Conservation (phyloP, 2,329 filamentous ascomycete species). For the Myriosclerotinia duriaeana region DNA sequence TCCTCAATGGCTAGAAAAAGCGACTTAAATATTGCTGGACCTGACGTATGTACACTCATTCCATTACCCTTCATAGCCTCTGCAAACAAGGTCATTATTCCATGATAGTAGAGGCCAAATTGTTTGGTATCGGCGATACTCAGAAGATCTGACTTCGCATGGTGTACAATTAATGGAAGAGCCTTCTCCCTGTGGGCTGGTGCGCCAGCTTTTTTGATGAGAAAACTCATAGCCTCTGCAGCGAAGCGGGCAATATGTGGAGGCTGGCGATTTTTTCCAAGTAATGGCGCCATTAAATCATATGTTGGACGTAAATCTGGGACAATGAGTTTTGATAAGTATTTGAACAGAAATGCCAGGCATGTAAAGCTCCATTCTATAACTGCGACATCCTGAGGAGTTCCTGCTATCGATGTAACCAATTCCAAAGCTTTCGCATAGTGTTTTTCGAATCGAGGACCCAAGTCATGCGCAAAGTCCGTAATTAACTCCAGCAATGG, state of each 20-base stretch:
- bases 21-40: conserved; percentile 52
- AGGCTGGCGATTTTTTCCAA: conserved; percentile 80
- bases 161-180: conserved; percentile 67
- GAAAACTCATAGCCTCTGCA: conserved; percentile 90
- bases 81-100: conserved; percentile 87
- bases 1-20: conserved; percentile 49
- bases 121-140: conserved; percentile 54
- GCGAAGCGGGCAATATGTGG: conserved; percentile 88
- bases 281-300: conserved; percentile 75
- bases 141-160: conserved; percentile 68
- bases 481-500: conserved; percentile 84
- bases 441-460: conserved; percentile 81
- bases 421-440: conserved; percentile 74
- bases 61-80: conserved; percentile 72
- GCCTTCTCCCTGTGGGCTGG: conserved; percentile 73
- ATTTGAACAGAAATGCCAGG: conserved; percentile 95
- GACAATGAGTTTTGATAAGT: conserved; percentile 82
- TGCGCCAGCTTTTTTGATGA: conserved; percentile 83
- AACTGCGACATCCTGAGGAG: conserved; percentile 77
- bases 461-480: conserved; percentile 92
- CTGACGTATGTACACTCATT: conserved; percentile 58
- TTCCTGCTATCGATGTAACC: conserved; percentile 75
- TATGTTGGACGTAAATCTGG: conserved; percentile 83
- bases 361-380: conserved; percentile 97
- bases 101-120: conserved; percentile 73